Evolutionary conservation across 139 green algal genomes (phyloP).

Genomic region (Spirogloea muscicola): DNA sequence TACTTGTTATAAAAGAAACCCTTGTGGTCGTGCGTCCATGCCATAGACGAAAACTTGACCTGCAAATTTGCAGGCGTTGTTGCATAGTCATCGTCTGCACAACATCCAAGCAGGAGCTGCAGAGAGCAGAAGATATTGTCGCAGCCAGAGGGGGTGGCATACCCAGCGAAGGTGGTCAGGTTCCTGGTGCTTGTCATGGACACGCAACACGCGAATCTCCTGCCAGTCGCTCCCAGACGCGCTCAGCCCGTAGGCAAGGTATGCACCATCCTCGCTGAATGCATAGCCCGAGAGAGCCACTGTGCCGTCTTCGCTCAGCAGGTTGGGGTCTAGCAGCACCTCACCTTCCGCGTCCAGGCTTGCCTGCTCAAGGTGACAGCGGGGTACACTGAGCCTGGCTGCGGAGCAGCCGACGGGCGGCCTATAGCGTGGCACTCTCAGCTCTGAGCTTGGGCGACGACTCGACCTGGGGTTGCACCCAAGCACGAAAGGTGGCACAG

Average conservation of each 20-base stretch:
- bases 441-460: no score
- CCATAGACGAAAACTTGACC: slow-evolving; percentile 79
- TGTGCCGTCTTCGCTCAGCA: slow-evolving; percentile 69
- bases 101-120: no score
- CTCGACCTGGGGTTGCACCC: no score
- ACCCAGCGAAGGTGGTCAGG: slow-evolving; percentile 66
- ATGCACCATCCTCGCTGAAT: slow-evolving; percentile 71
- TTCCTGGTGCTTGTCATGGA: slow-evolving; percentile 54
- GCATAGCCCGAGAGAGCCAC: slow-evolving; percentile 53
- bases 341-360: slow-evolving; percentile 37
- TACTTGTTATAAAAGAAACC: slow-evolving; percentile 92
- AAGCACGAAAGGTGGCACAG: no score
- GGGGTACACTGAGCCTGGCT: no score
- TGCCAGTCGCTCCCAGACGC: slow-evolving; percentile 60
- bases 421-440: no score
- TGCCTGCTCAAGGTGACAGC: no score
- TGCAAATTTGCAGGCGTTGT: no score
- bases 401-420: no score
- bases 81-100: no score
- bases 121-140: no score
- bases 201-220: slow-evolving; percentile 28
- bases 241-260: slow-evolving; percentile 69
- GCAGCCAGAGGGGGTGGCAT: no score
- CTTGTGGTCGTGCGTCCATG: slow-evolving; percentile 83
- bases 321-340: slow-evolving; percentile 89